Percentiles rank a stretch among this genome's conserved stretches.
Evolutionary conservation across 192 early-diverging fungal genomes (phyloP).

Genomic region (Backusella psychrophila): DNA sequence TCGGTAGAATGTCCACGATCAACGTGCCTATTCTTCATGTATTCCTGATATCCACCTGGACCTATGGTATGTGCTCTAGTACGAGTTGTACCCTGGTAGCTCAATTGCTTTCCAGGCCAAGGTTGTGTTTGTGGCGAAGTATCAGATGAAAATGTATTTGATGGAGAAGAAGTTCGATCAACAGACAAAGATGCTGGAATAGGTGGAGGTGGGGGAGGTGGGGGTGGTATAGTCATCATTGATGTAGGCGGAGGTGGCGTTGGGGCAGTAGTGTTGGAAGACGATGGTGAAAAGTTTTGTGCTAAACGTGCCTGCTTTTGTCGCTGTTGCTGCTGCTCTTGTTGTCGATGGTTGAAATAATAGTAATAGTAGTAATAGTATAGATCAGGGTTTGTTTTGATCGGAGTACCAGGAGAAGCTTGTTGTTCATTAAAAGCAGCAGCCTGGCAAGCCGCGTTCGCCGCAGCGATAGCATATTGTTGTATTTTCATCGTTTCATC

Average conservation of each 20-base stretch:
- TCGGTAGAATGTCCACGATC: not conserved
- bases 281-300: not conserved
- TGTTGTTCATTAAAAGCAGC: conserved; percentile 19
- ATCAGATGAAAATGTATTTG: conserved; percentile 31
- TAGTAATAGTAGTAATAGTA: conserved; percentile 36
- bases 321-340: conserved; percentile 3
- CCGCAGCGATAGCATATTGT: conserved; percentile 26
- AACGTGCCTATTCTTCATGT: not conserved
- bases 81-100: not conserved
- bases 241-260: conserved; percentile 3
- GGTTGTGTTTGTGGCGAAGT: conserved; percentile 26
- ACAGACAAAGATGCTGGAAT: not conserved
- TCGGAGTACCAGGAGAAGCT: conserved; percentile 2
- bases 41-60: not conserved
- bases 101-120: not conserved
- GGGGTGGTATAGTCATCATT: conserved; percentile 12
- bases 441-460: conserved; percentile 29
- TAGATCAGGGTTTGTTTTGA: conserved; percentile 24
- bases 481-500: conserved; percentile 25
- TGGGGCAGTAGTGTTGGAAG: not conserved
- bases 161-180: not conserved
- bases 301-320: not conserved
- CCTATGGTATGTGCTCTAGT: conserved; percentile 13
- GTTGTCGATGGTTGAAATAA: conserved; percentile 29
- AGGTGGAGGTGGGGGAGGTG: conserved; percentile 14